Evolutionary conservation across 768 basidiomycete species (phyloP), one percentile per base, ranked within the genome.

Genomic region (Crassisporium funariophilum): DNA sequence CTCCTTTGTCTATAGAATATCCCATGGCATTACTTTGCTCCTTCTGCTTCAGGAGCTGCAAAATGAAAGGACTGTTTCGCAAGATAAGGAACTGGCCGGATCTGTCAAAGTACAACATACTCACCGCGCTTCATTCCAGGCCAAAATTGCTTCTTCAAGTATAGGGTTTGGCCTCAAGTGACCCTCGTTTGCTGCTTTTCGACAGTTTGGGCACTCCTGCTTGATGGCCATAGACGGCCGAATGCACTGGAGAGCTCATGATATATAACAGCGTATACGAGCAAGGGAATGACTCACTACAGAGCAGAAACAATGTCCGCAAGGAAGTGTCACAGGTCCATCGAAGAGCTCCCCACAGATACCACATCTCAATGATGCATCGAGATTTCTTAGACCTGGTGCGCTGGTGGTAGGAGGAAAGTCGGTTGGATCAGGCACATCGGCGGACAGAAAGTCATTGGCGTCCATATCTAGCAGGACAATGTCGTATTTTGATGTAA

Each of bases 261-360:
- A 16, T 41, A 47, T 21, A 40, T 24, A 27, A 42, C 23, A 15
- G 13, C 24, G 35, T n/a, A 24, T 29, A 16, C 43, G 48, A 20
- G 20, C 8, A 13, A 27, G 9, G 19, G 38, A 34, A 53, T 25
- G 19, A 46, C 83, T 55, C 52, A 89, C 88, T 57, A 78, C 60
- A 11, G 87, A 89, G 67, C 91, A 92, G 61, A 91, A 93, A 38
- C 82, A 84, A 57, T 93, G 91, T 1, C 88, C 90, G 59, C 91
- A 92, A 4, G 63, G 63, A 4, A 92, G 75, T 2, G 80, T 81
- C 20, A 92, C 83, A 4, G 91, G 91, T 0, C 76, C 88, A 41
- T 78, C 78, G 57, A 81, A 88, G 24, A 84, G 72, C 49, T 91
- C 87, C 29, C 82, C 74, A 60, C 91, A 93, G 44, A 93, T 90